Base-by-base conservation (phyloP, 2,329 filamentous ascomycete genomes). In the Sclerotinia subarctica region DNA sequence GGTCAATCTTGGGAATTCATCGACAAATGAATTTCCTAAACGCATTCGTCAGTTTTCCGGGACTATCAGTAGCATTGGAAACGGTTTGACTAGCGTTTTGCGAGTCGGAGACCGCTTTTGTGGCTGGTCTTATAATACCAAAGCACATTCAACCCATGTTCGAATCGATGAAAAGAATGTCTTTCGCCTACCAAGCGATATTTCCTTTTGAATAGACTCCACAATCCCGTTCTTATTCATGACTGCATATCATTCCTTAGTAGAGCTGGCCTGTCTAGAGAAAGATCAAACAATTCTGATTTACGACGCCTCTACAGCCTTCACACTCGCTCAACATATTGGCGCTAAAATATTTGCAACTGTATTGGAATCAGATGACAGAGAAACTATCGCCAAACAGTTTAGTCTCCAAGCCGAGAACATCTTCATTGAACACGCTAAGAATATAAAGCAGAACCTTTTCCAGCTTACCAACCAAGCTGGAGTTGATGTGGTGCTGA, bases 281-380 rank as follows among this genome's bases (percentile, higher is more conserved):
- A 47, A 70, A 26, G 70, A 68, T 0, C 75, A 81, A 46, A 74
- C 70, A 0, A 67, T 80, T 1, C 70, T 81, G 44, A 74, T 81
- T 0, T 77, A 80, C 49, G 71, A 72, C 2, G 80, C 73, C 5
- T 68, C 76, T 1, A 77, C 77, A 13, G 74, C 71, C 0, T 77
- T 80, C 24, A 66, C 68, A 1, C 19, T 80, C 0, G 77, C 78
- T 19, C 67, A 72, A 42, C 62, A 49, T 4, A 51, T 70, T n/a
- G 71, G 72, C n/a, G 72, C 72, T 46, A 68, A 75, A 5, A 69
- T 78, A 1, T 78, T 75, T 64, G 71, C 71, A 2, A 78, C 76
- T 0, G 72, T 73, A 5, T 68, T 69, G 7, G 72, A 24, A 17
- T 11, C 62, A 0, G 66, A 72, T 5, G 71, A 70, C 35, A 72